These are phyloP conservation scores for Diaporthe sp. DNA, from an alignment of 2,329 filamentous ascomycete genomes.

Conservation along the genomic window DNA sequence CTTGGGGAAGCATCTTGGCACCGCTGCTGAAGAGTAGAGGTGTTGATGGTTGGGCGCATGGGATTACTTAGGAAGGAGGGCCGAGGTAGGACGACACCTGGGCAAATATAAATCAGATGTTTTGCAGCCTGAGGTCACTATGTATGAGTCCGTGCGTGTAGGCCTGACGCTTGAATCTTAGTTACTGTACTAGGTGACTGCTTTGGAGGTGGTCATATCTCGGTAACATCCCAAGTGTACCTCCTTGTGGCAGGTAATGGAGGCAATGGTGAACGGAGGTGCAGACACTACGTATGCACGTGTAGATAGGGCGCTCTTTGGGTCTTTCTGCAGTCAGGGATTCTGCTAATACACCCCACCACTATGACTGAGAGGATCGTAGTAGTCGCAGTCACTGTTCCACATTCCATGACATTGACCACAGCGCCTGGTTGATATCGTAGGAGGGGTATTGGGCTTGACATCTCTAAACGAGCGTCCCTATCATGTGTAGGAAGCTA, in stretches of 20 bases:
- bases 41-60: neutral
- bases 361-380: no score
- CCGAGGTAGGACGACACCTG: neutral
- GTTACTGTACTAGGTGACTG: neutral
- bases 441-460: neutral
- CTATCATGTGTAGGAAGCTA: neutral
- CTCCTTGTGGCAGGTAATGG: no score
- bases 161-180: neutral
- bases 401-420: no score
- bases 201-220: no score
- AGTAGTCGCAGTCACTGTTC: no score
- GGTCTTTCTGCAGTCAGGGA: no score
- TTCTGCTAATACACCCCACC: no score
- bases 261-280: no score
- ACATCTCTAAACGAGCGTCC: neutral
- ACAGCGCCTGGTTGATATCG: neutral
- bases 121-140: neutral
- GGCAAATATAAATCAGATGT: neutral
- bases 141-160: neutral
- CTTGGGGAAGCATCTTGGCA: neutral
- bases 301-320: no score
- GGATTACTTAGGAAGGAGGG: neutral
- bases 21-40: neutral
- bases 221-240: no score
- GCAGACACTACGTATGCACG: no score